A percentile compares a stretch with the other conserved stretches of the same genome.
Evolutionary conservation across 148 eudicot species (phyloP).

Genomic region (Dianthus caryophyllus): DNA sequence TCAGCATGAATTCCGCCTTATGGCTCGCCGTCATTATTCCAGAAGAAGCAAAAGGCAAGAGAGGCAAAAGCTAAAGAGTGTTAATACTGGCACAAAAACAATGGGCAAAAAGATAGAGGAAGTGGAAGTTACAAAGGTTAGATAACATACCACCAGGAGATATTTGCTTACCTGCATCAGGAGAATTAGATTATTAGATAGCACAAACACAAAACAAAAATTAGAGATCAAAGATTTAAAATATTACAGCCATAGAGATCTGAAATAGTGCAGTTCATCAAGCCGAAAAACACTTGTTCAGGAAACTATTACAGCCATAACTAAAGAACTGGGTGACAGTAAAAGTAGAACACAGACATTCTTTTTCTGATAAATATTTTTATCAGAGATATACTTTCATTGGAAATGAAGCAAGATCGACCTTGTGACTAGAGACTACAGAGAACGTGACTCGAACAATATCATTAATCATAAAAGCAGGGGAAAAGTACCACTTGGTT

Average conservation of each 20-base stretch:
- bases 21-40: background rate
- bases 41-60: background rate
- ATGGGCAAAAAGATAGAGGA: background rate
- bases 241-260: background rate
- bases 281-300: background rate
- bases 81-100: background rate
- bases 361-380: too few relatives aligned
- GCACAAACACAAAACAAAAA: slow-evolving; percentile 4
- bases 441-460: too few relatives aligned
- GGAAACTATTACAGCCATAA: background rate
- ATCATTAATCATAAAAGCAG: too few relatives aligned
- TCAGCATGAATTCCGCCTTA: background rate
- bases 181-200: slow-evolving; percentile 14
- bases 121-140: slow-evolving; percentile 8
- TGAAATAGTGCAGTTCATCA: background rate
- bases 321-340: background rate
- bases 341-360: background rate
- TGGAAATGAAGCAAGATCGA: background rate
- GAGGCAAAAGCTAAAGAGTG: background rate
- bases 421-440: background rate
- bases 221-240: background rate
- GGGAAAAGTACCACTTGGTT: too few relatives aligned
- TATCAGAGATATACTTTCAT: background rate
- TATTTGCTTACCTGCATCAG: slow-evolving; percentile 71
- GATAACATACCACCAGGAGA: slow-evolving; percentile 67